These are phyloP conservation scores for Beauveria varroae DNA, from an alignment of 2,329 filamentous ascomycete species.

Conservation along the genomic window DNA sequence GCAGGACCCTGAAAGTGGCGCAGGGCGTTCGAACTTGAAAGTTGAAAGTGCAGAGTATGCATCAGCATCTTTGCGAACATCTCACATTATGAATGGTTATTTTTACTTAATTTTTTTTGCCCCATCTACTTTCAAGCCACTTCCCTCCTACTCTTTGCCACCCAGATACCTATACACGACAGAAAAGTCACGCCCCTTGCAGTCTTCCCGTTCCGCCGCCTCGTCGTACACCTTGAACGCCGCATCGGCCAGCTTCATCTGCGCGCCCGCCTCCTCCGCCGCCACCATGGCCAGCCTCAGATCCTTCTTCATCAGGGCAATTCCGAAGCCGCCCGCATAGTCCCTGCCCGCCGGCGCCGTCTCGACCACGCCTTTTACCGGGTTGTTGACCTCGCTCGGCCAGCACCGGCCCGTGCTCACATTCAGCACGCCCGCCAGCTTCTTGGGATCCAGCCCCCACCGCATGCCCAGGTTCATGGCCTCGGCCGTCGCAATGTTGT, in stretches of 20 bases:
- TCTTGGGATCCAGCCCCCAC: slow-evolving; percentile 53
- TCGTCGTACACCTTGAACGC: slow-evolving; percentile 61
- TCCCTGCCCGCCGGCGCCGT: slow-evolving; percentile 67
- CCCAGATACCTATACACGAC: slow-evolving; percentile 70
- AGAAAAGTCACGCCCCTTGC: slow-evolving; percentile 69
- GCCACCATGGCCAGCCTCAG: slow-evolving; percentile 65
- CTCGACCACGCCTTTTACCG: slow-evolving; percentile 76
- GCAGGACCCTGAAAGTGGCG: too few species aligned
- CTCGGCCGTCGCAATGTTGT: slow-evolving; percentile 69
- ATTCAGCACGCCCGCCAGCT: slow-evolving; percentile 81
- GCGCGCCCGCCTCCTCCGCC: slow-evolving; percentile 58
- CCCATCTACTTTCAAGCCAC: too few species aligned
- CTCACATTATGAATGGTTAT: too few species aligned
- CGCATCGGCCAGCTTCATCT: slow-evolving; percentile 54
- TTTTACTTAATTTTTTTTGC: too few species aligned
- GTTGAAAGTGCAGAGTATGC: too few species aligned
- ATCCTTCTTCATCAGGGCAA: slow-evolving; percentile 76
- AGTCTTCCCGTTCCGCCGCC: slow-evolving; percentile 53
- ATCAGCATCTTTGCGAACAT: too few species aligned
- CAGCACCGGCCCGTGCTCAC: slow-evolving; percentile 91
- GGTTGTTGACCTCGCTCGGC: slow-evolving; percentile 94
- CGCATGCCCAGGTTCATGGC: slow-evolving; percentile 58
- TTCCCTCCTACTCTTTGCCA: slow-evolving; percentile 35
- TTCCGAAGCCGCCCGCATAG: slow-evolving; percentile 71
- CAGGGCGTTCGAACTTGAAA: too few species aligned